These are phyloP conservation scores for Elsinoe ampelina DNA, from an alignment of 2,329 filamentous ascomycete genomes.

Conservation along the genomic window DNA sequence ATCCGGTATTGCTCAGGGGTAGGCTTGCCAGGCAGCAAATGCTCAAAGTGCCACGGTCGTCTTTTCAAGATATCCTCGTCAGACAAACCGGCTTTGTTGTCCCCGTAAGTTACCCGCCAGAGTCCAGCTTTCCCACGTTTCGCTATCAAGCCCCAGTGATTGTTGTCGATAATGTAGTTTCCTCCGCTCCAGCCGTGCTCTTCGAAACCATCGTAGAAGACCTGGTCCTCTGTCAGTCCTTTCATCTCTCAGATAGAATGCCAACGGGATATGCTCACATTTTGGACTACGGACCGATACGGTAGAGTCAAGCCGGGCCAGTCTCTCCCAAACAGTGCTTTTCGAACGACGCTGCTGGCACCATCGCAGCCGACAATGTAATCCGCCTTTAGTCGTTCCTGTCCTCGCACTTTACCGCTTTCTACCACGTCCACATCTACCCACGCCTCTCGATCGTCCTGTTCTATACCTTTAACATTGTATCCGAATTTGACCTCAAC, in stretches of 20 bases:
- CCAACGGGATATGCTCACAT: slow-evolving; percentile 15
- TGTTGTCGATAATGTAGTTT: slow-evolving; percentile 24
- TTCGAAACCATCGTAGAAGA: slow-evolving; percentile 1
- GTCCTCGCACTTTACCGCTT: slow-evolving; percentile 16
- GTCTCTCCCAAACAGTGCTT: slow-evolving; percentile 22
- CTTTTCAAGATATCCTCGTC: slow-evolving; percentile 21
- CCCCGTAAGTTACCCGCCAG: slow-evolving; percentile 36
- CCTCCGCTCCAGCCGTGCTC: not conserved
- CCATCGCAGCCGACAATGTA: slow-evolving; percentile 52
- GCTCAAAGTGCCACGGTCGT: slow-evolving; percentile 20
- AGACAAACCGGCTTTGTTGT: slow-evolving; percentile 23
- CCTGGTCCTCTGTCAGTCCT: not conserved
- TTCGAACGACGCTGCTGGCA: slow-evolving; percentile 41
- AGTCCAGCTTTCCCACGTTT: slow-evolving; percentile 24
- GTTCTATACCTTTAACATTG: slow-evolving; percentile 20
- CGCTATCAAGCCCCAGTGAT: slow-evolving; percentile 23
- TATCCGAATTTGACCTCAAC: slow-evolving; percentile 22
- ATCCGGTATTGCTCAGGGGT: slow-evolving; percentile 26
- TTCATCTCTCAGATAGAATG: not conserved
- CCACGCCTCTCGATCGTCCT: slow-evolving; percentile 20
- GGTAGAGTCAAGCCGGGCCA: slow-evolving; percentile 8
- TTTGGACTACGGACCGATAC: slow-evolving; percentile 27
- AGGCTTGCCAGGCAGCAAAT: slow-evolving; percentile 21
- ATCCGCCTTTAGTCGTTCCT: slow-evolving; percentile 34
- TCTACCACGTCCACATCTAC: slow-evolving; percentile 19